Conservation (phyloP, 768 basidiomycete species). For the Boletus patriciae region DNA sequence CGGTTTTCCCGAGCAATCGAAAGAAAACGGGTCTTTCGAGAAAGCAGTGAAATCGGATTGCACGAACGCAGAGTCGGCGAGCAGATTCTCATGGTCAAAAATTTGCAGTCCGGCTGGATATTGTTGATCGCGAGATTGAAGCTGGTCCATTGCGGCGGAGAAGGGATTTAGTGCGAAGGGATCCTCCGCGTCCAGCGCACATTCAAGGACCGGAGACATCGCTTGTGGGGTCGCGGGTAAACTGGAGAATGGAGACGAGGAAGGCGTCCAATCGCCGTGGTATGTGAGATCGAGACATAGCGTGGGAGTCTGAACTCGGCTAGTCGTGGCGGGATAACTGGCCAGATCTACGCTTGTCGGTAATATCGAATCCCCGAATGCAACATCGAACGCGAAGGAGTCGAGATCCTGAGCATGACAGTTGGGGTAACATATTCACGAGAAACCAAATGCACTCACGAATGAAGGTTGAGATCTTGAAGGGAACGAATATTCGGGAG, state of each 20-base stretch:
- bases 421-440: constrained; percentile 5
- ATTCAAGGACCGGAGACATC: constrained; percentile 32
- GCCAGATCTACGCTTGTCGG: constrained; percentile 15
- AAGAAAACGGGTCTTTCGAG: constrained; percentile 26
- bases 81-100: constrained; percentile 18
- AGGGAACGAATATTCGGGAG: constrained; percentile 28
- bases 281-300: constrained; percentile 45
- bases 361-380: constrained; percentile 33
- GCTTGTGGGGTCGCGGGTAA: constrained; percentile 44
- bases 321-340: constrained; percentile 23
- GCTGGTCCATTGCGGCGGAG: constrained; percentile 12
- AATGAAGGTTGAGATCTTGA: constrained; percentile 47
- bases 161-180: constrained; percentile 22
- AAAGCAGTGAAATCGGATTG: constrained; percentile 25
- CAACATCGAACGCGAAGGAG: constrained; percentile 29
- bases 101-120: constrained; percentile 23
- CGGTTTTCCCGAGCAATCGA: constrained; percentile 26
- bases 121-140: constrained; percentile 16
- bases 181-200: constrained; percentile 22
- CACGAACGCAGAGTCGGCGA: constrained; percentile 14
- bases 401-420: constrained; percentile 26
- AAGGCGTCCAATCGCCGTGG: constrained; percentile 41
- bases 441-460: constrained; percentile 39
- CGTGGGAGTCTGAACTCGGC: constrained; percentile 29
- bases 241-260: constrained; percentile 45